These are phyloP conservation scores for Lizonia empirigonia DNA, from an alignment of 2,329 filamentous ascomycete genomes.

Conservation along the genomic window DNA sequence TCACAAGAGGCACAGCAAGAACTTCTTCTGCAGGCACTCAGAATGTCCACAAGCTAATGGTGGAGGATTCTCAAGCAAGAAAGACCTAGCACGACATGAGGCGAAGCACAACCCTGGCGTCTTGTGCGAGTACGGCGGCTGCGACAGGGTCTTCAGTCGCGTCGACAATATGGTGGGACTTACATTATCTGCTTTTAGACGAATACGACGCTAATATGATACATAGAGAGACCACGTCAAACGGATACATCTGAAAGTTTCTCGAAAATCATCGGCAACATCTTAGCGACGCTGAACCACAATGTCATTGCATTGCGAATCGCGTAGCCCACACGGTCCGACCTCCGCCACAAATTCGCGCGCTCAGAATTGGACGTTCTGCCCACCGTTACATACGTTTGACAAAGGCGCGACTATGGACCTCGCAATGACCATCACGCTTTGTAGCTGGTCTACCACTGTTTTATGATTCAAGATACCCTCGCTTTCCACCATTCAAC, in stretches of 20 bases:
- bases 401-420: not conserved
- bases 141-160: conserved; percentile 63
- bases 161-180: conserved; percentile 65
- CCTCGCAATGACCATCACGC: conserved; percentile 12
- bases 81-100: conserved; percentile 66
- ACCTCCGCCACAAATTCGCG: not conserved
- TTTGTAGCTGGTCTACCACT: conserved; percentile 19
- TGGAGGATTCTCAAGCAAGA: conserved; percentile 67
- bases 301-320: not conserved
- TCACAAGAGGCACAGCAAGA: conserved; percentile 66
- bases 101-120: conserved; percentile 68
- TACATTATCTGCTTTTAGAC: not conserved
- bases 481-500: conserved; percentile 21
- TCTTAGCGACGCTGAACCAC: conserved; percentile 12
- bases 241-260: conserved; percentile 48
- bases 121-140: conserved; percentile 63
- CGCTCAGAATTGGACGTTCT: not conserved
- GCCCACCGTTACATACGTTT: not conserved
- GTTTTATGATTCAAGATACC: conserved; percentile 40
- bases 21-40: conserved; percentile 64
- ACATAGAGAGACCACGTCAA: conserved; percentile 49
- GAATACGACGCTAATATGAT: conserved; percentile 23
- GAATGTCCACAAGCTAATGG: conserved; percentile 62
- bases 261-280: conserved; percentile 32
- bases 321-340: not conserved